These are phyloP conservation scores for Stachybotrys chartarum DNA, from an alignment of 2,329 filamentous ascomycete genomes.

Conservation along the genomic window DNA sequence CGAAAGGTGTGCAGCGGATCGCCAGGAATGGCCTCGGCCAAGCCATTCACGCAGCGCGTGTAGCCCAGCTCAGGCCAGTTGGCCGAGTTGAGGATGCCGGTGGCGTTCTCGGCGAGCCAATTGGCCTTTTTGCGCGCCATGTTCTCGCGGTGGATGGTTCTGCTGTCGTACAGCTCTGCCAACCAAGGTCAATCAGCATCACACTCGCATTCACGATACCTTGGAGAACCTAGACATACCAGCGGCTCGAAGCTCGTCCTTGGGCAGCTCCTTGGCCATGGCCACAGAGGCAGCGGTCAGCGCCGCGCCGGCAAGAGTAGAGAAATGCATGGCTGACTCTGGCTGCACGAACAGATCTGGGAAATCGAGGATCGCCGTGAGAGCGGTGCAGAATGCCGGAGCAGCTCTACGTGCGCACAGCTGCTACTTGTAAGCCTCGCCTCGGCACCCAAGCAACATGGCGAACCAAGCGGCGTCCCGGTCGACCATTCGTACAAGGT, in stretches of 20 bases:
- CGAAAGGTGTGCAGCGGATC: conserved; percentile 12
- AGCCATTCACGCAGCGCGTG: conserved; percentile 13
- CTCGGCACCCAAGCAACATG: too few relatives aligned
- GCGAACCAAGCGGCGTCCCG: neutral
- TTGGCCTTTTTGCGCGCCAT: conserved; percentile 11
- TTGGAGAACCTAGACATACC: conserved; percentile 1
- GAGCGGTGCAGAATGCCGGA: neutral
- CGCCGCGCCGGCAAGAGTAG: neutral
- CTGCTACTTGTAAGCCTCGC: neutral
- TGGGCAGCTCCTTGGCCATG: conserved; percentile 9
- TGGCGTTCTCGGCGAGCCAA: conserved; percentile 10
- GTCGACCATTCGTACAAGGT: neutral
- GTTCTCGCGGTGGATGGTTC: conserved; percentile 11
- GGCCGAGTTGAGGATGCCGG: conserved; percentile 12
- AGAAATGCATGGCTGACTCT: neutral
- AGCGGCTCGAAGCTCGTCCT: conserved; percentile 11
- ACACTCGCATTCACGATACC: neutral
- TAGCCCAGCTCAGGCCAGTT: conserved; percentile 13
- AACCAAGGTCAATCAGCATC: neutral
- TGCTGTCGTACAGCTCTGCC: conserved; percentile 14
- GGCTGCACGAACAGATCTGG: neutral
- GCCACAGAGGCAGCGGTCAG: neutral
- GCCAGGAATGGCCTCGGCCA: conserved; percentile 11
- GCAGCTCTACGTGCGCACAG: neutral
- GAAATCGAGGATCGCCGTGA: neutral